These are phyloP conservation scores for Echium plantagineum DNA, from an alignment of 257 asterid genomes.

Conservation along the genomic window DNA sequence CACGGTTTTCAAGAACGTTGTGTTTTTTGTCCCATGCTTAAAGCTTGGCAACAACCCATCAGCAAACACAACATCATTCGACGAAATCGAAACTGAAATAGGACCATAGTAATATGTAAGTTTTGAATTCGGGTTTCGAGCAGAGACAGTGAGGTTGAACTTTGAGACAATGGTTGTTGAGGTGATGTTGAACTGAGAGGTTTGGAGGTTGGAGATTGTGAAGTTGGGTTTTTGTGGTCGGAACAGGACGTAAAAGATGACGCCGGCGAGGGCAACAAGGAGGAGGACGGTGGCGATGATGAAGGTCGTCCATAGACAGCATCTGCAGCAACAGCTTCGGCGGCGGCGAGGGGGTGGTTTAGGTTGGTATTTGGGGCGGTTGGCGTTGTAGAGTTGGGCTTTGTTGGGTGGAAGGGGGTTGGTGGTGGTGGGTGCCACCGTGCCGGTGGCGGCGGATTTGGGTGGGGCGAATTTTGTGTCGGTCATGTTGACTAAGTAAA, in stretches of 20 bases:
- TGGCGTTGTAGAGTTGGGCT: conserved; percentile 53
- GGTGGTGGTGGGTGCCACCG: conserved; percentile 24
- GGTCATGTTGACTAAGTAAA: conserved; percentile 13
- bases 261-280: conserved; percentile 60
- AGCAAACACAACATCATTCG: conserved; percentile 43
- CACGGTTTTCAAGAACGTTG: conserved; percentile 31
- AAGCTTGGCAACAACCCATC: conserved; percentile 54
- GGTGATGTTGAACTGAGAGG: conserved; percentile 75
- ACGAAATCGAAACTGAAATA: conserved; percentile 28
- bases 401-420: conserved; percentile 53
- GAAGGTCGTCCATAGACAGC: conserved; percentile 65
- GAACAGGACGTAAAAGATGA: conserved; percentile 50
- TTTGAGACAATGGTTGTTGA: conserved; percentile 35
- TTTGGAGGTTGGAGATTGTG: conserved; percentile 50
- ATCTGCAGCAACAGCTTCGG: conserved; percentile 55
- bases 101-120: conserved; percentile 52
- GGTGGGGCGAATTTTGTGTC: conserved; percentile 61
- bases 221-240: conserved; percentile 85
- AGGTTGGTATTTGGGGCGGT: conserved; percentile 76
- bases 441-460: conserved; percentile 32
- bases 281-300: conserved; percentile 33
- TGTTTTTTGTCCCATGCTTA: conserved; percentile 43
- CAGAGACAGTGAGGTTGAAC: conserved; percentile 59
- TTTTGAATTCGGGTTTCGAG: conserved; percentile 65
- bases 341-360: conserved; percentile 54